Base-by-base conservation (phyloP, 768 basidiomycete species). In the Tricholoma bakamatsutake region DNA sequence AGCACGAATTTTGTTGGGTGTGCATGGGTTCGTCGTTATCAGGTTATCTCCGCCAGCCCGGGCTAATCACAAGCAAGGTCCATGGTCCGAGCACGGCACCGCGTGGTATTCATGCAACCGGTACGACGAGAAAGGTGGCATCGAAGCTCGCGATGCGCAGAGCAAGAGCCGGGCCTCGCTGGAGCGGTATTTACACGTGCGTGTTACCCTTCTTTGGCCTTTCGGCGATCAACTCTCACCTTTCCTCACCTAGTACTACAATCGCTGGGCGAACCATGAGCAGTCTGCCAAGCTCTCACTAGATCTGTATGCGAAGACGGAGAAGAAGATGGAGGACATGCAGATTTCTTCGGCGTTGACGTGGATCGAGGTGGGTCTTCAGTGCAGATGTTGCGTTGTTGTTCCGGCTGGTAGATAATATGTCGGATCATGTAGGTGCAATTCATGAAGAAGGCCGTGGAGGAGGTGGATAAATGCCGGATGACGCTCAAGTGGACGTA, bases 311-410 rank as follows among this genome's bases (percentile, higher is more conserved):
- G 80, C 80, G 54, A 94, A 94, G 76, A 98, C 96, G 11, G 95
- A 99, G 80, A 94, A 96, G 83, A 98, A 98, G 85, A 99, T 99
- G 97, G 94, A 98, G 71, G 93, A 97, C 73, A 96, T 98, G 88
- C 97, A 98, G 76, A 81, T 93, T 59, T 87, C 86, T 10, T 93
- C 92, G 2, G 80, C 85, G 54, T 73, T 99, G 37, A 94, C 93
- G 2, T 99, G 97, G 97, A 99, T 99, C 62, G 95, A 99, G 72
- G 94, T 87, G 10, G 11, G 59, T 43, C 30, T 18, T 17, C 7
- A 11, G 9, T 35, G 27, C 46, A 30, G n/a, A 21, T 31, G 18
- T 31, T 21, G 8, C 31, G 39, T 42, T 21, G 35, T n/a, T 11
- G 53, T 52, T 5, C 12, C 12, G 10, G 24, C 13, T 27, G 21